phyloP scores from a whole-genome alignment of 768 basidiomycete genomes.

The Hygrophorus pudorinus region DNA sequence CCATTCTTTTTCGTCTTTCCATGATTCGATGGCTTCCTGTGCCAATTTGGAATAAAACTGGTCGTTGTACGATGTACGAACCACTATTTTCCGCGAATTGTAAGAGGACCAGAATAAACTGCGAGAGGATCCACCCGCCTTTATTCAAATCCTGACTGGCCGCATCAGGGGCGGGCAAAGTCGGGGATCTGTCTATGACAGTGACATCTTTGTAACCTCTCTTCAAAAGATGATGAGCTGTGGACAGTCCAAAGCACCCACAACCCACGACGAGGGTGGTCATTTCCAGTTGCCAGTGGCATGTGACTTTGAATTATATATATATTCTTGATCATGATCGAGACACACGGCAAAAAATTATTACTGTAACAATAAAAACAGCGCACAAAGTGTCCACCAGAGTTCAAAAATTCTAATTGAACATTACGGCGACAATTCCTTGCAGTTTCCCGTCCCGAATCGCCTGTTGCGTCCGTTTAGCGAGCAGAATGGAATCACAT shows the following conservation, averaged over 20 bases:
- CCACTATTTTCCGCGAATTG: slow-evolving; percentile 31
- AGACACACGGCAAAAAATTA: too few species aligned
- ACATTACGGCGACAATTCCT: slow-evolving; percentile 30
- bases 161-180: slow-evolving; percentile 74
- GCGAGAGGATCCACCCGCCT: slow-evolving; percentile 20
- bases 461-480: slow-evolving; percentile 20
- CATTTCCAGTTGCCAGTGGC: too few species aligned
- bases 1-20: slow-evolving; percentile 63
- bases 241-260: slow-evolving; percentile 81
- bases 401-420: slow-evolving; percentile 13
- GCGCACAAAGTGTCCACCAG: too few species aligned
- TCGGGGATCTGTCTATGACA: slow-evolving; percentile 60
- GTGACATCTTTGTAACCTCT: slow-evolving; percentile 63
- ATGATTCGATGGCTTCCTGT: slow-evolving; percentile 63
- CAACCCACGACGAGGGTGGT: slow-evolving; percentile 74
- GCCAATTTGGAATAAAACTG: slow-evolving; percentile 60
- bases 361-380: too few species aligned
- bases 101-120: not conserved
- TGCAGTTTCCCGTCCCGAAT: slow-evolving; percentile 47
- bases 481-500: not conserved
- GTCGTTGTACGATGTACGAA: slow-evolving; percentile 67
- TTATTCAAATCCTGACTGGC: slow-evolving; percentile 52
- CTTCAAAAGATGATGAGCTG: slow-evolving; percentile 68
- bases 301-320: slow-evolving; percentile 18
- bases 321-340: not conserved